phyloP scores from a whole-genome alignment of 768 basidiomycete genomes.

The Agrocybe chaxingu region DNA sequence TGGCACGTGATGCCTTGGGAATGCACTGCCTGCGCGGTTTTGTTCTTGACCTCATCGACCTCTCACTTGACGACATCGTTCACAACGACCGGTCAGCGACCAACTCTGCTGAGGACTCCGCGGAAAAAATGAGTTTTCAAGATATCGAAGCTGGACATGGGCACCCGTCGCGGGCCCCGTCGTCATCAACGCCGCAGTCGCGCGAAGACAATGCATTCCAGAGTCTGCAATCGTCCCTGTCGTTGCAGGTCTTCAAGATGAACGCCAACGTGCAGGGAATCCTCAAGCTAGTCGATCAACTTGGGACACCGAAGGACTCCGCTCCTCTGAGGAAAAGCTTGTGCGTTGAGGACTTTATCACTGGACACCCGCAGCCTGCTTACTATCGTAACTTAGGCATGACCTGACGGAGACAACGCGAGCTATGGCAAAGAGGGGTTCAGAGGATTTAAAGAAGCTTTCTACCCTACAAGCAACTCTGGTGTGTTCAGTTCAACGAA shows the following conservation, averaged over 20 bases:
- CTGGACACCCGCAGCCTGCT: not conserved
- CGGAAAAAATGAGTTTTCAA: slow-evolving; percentile 47
- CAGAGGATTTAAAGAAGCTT: slow-evolving; percentile 89
- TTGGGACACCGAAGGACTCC: slow-evolving; percentile 83
- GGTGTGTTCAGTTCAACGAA: slow-evolving; percentile 35
- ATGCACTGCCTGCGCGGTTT: no score
- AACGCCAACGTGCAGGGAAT: slow-evolving; percentile 97
- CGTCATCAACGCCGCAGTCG: slow-evolving; percentile 34
- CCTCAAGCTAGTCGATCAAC: slow-evolving; percentile 91
- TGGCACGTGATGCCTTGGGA: no score
- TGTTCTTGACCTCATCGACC: no score
- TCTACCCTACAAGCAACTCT: slow-evolving; percentile 61
- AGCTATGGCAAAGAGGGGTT: slow-evolving; percentile 91
- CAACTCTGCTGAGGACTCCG: not conserved
- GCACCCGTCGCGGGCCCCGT: slow-evolving; percentile 31
- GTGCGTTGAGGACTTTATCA: slow-evolving; percentile 41
- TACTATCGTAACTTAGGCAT: slow-evolving; percentile 50
- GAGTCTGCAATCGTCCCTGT: slow-evolving; percentile 73
- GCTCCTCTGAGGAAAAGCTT: slow-evolving; percentile 76
- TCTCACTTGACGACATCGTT: no score
- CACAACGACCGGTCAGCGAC: no score
- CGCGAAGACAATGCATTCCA: slow-evolving; percentile 74
- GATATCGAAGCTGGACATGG: slow-evolving; percentile 50
- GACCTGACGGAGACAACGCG: slow-evolving; percentile 93
- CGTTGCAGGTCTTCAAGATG: slow-evolving; percentile 97